Evolutionary conservation across 1,284 basidiomycete species (phyloP).

Genomic region (Pterula multifida): DNA sequence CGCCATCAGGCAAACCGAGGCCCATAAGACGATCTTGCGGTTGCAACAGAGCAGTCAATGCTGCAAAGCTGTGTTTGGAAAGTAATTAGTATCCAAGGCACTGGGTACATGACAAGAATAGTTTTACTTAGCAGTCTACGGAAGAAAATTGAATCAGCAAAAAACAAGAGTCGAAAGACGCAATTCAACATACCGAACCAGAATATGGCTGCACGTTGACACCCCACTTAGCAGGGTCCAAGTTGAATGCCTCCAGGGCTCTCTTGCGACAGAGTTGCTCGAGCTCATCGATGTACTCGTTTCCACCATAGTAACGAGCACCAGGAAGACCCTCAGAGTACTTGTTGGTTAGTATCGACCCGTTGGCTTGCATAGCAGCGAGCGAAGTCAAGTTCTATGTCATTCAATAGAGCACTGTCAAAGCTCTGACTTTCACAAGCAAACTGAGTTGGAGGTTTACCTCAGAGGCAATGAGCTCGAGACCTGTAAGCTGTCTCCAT

Average conservation of each 20-base stretch:
- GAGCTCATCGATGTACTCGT: constrained; percentile 95
- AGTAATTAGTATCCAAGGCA: constrained; percentile 6
- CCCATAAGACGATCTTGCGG: constrained; percentile 99
- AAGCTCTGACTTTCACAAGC: neutral
- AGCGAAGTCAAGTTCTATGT: constrained; percentile 84
- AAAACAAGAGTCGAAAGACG: constrained; percentile 1
- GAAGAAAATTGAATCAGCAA: constrained; percentile 4
- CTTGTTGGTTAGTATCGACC: constrained; percentile 98
- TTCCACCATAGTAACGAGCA: constrained; percentile 96
- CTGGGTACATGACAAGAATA: constrained; percentile 14
- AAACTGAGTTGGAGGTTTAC: constrained; percentile 31
- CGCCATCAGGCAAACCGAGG: constrained; percentile 95
- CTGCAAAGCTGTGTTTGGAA: constrained; percentile 71
- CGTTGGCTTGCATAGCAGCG: constrained; percentile 96
- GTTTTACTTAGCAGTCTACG: constrained; percentile 67
- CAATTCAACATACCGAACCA: constrained; percentile 54
- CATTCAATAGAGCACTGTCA: constrained; percentile 5
- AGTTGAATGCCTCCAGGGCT: constrained; percentile 93
- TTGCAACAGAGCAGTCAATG: constrained; percentile 92
- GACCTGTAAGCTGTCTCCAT: constrained; percentile 95
- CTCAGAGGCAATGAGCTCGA: constrained; percentile 95
- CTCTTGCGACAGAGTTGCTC: constrained; percentile 93
- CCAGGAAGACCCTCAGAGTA: constrained; percentile 93
- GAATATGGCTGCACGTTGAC: constrained; percentile 99
- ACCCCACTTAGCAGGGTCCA: constrained; percentile 90